These are phyloP conservation scores for Aspergillus ruber DNA, from an alignment of 2,329 filamentous ascomycete species.

Conservation along the genomic window DNA sequence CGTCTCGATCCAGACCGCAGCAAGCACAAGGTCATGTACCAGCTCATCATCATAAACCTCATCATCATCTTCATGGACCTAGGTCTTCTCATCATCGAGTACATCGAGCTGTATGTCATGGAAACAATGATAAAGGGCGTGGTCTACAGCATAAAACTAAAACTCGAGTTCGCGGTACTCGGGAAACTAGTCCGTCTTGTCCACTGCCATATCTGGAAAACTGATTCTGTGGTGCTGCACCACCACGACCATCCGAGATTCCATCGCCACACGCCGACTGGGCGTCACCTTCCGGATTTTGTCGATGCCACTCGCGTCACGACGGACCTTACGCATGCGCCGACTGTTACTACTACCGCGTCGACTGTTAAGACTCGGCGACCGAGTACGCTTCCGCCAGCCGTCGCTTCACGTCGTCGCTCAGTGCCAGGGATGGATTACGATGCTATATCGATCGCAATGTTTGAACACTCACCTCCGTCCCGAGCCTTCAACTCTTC, in stretches of 20 bases:
- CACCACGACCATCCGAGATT: conserved; percentile 5
- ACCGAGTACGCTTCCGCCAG: neutral
- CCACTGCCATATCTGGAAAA: conserved; percentile 32
- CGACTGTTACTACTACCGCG: conserved; percentile 6
- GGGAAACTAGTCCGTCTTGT: conserved; percentile 40
- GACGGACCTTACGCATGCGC: conserved; percentile 36
- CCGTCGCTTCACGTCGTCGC: conserved; percentile 7
- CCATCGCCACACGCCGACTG: neutral
- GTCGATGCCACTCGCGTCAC: conserved; percentile 40
- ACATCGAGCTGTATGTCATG: conserved; percentile 40
- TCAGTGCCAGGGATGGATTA: conserved; percentile 28
- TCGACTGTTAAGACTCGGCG: neutral
- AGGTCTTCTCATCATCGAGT: conserved; percentile 38
- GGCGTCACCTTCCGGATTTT: conserved; percentile 35
- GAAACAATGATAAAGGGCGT: conserved; percentile 44
- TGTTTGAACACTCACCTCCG: conserved; percentile 28
- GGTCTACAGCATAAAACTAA: conserved; percentile 45
- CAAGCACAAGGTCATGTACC: conserved; percentile 43
- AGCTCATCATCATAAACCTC: conserved; percentile 45
- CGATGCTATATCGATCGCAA: conserved; percentile 33
- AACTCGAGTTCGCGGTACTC: conserved; percentile 46
- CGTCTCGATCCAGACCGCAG: conserved; percentile 37
- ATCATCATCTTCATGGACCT: conserved; percentile 44
- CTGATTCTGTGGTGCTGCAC: conserved; percentile 22
- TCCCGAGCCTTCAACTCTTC: conserved; percentile 14